phyloP scores from a whole-genome alignment of 1,284 basidiomycete species.

The Fomes fomentarius region DNA sequence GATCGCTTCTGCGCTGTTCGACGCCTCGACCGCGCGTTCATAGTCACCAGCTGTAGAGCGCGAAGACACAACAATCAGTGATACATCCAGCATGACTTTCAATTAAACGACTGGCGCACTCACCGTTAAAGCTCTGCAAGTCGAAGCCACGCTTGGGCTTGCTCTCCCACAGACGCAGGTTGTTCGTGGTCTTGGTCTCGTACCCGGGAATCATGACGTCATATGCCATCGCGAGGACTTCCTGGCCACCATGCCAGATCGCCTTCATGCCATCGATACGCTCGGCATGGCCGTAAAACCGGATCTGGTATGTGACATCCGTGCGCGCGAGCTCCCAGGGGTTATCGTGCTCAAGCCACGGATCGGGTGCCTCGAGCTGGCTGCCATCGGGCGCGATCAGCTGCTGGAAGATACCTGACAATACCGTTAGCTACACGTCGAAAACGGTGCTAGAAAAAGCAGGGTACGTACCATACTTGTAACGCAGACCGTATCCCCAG shows the following conservation, averaged over 20 bases:
- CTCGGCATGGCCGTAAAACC: constrained; percentile 87
- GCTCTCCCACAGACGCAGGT: constrained; percentile 80
- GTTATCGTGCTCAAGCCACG: constrained; percentile 88
- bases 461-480: constrained; percentile 71
- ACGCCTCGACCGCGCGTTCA: constrained; percentile 82
- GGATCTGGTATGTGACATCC: constrained; percentile 80
- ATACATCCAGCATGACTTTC: neutral
- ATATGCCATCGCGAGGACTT: constrained; percentile 89
- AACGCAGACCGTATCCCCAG: constrained; percentile 89
- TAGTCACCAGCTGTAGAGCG: constrained; percentile 78
- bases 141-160: constrained; percentile 93
- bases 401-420: constrained; percentile 90
- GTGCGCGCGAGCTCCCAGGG: constrained; percentile 89
- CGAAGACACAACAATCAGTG: neutral
- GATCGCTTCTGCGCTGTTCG: constrained; percentile 88
- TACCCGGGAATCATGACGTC: constrained; percentile 92
- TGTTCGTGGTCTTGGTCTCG: constrained; percentile 77
- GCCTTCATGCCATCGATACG: constrained; percentile 66
- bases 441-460: neutral
- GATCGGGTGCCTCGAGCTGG: constrained; percentile 91
- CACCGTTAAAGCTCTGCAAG: constrained; percentile 89
- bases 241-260: constrained; percentile 87
- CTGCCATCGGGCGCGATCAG: constrained; percentile 81
- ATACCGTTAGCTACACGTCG: neutral
- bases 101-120: too few relatives aligned